Conservation (phyloP, 768 basidiomycete species). For the Podaxis sp. region DNA sequence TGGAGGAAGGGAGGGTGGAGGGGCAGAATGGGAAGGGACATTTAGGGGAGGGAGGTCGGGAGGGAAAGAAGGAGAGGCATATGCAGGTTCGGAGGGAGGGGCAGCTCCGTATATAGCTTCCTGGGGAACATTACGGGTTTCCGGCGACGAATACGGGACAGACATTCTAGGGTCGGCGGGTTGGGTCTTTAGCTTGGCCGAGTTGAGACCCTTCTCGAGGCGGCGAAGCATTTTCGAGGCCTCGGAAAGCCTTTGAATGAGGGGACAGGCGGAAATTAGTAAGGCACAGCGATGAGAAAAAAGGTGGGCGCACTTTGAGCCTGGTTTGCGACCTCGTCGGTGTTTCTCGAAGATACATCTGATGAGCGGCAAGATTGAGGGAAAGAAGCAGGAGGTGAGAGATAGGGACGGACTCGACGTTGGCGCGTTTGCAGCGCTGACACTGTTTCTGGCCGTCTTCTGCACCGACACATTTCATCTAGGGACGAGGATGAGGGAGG, state of each 20-base stretch:
- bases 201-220: conserved; percentile 80
- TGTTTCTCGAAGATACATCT: conserved; percentile 90
- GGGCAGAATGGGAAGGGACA: conserved; percentile 34
- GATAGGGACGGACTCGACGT: conserved; percentile 57
- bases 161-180: conserved; percentile 34
- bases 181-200: conserved; percentile 72
- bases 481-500: conserved; percentile 22
- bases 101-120: conserved; percentile 30
- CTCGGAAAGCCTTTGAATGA: conserved; percentile 65
- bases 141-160: conserved; percentile 34
- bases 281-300: conserved; percentile 15
- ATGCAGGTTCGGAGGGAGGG: conserved; percentile 31
- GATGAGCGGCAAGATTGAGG: conserved; percentile 20
- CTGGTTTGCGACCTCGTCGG: conserved; percentile 83
- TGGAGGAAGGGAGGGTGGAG: conserved; percentile 30
- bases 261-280: conserved; percentile 5
- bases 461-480: conserved; percentile 93
- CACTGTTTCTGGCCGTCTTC: conserved; percentile 82
- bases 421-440: conserved; percentile 81
- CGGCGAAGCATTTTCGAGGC: conserved; percentile 88
- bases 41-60: conserved; percentile 31
- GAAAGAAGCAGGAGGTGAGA: conserved; percentile 15
- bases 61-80: conserved; percentile 19
- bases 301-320: conserved; percentile 67
- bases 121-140: conserved; percentile 22